phyloP scores from a whole-genome alignment of 2,329 filamentous ascomycete species.

The Nemania serpens region DNA sequence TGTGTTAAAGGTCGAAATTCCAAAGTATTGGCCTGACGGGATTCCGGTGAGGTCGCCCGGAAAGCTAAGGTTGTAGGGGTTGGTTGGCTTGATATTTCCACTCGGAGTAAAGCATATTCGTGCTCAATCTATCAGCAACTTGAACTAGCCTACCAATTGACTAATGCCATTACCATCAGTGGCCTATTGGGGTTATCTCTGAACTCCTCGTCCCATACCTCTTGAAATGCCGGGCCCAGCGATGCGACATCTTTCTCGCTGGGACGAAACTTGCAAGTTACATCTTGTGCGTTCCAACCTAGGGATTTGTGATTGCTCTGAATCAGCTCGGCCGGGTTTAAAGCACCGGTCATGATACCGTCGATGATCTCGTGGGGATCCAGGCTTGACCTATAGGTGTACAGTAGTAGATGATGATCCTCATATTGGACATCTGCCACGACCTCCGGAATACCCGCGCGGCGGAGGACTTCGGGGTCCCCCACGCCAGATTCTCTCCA shows the following conservation, averaged over 20 bases:
- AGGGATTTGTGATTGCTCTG: background rate
- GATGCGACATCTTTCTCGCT: background rate
- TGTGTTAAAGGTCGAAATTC: too few species aligned
- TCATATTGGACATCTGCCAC: background rate
- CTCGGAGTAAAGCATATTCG: too few species aligned
- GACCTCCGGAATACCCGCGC: background rate
- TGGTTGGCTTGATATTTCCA: too few species aligned
- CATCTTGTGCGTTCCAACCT: background rate
- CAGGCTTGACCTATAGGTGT: background rate
- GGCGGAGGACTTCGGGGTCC: background rate
- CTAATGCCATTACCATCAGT: background rate
- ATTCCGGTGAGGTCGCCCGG: too few species aligned
- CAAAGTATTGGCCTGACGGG: too few species aligned
- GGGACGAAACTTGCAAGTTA: background rate
- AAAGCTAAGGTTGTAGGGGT: too few species aligned
- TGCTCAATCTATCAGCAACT: slow-evolving; percentile 24
- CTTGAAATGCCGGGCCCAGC: background rate
- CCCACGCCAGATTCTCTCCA: slow-evolving; percentile 5
- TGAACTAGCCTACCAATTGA: background rate
- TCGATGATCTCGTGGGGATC: background rate
- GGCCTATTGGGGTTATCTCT: background rate
- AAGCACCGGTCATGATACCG: background rate
- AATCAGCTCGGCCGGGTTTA: background rate
- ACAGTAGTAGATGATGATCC: background rate
- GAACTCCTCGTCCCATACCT: background rate